These are phyloP conservation scores for Suillus paluster DNA, from an alignment of 768 basidiomycete species.

Conservation along the genomic window DNA sequence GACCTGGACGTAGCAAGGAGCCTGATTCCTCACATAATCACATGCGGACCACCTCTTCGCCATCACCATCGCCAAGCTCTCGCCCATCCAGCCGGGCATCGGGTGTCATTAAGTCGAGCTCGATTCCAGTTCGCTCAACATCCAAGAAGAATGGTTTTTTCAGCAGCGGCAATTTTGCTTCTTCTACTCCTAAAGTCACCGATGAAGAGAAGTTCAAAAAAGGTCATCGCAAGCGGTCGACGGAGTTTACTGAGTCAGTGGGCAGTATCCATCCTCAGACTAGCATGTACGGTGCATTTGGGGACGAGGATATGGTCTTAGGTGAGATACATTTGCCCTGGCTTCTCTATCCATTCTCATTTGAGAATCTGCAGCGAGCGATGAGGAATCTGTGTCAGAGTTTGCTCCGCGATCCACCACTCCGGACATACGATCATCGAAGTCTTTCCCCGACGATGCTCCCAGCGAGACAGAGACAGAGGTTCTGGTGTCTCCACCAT, in stretches of 20 bases:
- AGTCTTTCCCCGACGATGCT: slow-evolving; percentile 18
- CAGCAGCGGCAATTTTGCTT: slow-evolving; percentile 15
- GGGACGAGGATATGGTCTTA: slow-evolving; percentile 22
- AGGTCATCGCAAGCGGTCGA: slow-evolving; percentile 30
- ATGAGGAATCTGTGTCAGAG: slow-evolving; percentile 37
- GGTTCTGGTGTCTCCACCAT: slow-evolving; percentile 26
- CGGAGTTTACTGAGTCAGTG: slow-evolving; percentile 32
- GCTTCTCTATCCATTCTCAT: background rate
- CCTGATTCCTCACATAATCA: slow-evolving; percentile 7
- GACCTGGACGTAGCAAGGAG: slow-evolving; percentile 4
- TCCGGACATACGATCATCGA: slow-evolving; percentile 26
- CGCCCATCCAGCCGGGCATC: slow-evolving; percentile 31
- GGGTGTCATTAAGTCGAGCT: slow-evolving; percentile 34
- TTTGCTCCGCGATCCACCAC: slow-evolving; percentile 29
- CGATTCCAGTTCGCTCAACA: slow-evolving; percentile 50
- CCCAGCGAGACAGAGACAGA: slow-evolving; percentile 33
- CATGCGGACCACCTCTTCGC: slow-evolving; percentile 14
- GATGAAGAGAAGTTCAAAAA: slow-evolving; percentile 28
- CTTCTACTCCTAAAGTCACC: slow-evolving; percentile 3
- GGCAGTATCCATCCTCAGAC: slow-evolving; percentile 28
- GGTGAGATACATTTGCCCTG: slow-evolving; percentile 18
- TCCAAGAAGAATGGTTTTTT: slow-evolving; percentile 30
- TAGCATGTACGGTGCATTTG: slow-evolving; percentile 14
- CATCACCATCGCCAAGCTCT: slow-evolving; percentile 30
- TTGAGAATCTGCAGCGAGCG: slow-evolving; percentile 37